Evolutionary conservation across 208 protist species (phyloP).

Genomic region (Trypanosoma brucei): DNA sequence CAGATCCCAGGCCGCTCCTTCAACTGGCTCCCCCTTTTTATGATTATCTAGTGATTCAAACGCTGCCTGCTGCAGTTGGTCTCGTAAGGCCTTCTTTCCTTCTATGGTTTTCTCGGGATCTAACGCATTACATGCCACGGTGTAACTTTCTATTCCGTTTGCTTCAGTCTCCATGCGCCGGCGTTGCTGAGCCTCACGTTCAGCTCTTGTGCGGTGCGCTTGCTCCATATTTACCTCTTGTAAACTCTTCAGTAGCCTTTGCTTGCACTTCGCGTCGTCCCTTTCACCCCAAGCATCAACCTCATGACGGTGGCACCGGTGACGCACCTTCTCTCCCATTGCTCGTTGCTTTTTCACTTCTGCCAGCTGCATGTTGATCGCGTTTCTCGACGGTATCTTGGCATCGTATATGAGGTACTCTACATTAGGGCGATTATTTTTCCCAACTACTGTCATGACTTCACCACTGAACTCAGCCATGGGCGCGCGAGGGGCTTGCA

Average conservation of each 20-base stretch:
- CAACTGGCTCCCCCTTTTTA: conserved; percentile 6
- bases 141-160: conserved; percentile 14
- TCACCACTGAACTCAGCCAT: conserved; percentile 58
- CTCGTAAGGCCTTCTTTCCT: conserved; percentile 9
- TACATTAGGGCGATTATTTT: conserved; percentile 28
- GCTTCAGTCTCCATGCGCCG: conserved; percentile 16
- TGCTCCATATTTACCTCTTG: conserved; percentile 45
- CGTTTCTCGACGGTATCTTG: conserved; percentile 54
- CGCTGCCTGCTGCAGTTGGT: conserved; percentile 4
- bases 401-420: conserved; percentile 72
- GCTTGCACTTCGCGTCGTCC: conserved; percentile 6
- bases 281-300: neutral
- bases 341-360: conserved; percentile 28
- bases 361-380: conserved; percentile 57
- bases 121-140: conserved; percentile 13
- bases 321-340: neutral
- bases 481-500: conserved; percentile 10
- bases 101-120: conserved; percentile 4
- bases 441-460: conserved; percentile 31
- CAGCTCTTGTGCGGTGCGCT: conserved; percentile 39
- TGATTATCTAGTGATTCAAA: conserved; percentile 1
- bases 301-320: no score
- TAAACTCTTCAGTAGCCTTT: conserved; percentile 39
- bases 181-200: conserved; percentile 22
- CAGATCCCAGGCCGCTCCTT: neutral